Evolutionary conservation across 768 basidiomycete species (phyloP).

Genomic region (Termitomyces heimii): DNA sequence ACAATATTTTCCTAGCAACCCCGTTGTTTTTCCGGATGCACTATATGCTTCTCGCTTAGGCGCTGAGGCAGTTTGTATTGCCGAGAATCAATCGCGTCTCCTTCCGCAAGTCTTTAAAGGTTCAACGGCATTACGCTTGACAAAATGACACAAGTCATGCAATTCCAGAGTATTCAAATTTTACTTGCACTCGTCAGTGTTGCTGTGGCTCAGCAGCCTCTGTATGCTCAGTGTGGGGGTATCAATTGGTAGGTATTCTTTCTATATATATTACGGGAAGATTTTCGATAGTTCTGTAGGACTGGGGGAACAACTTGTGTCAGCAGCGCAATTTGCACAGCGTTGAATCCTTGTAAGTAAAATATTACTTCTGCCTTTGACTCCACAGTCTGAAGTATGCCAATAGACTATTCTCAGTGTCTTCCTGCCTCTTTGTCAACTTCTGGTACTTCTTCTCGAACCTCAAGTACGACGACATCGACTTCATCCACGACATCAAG

Average conservation of each 20-base stretch:
- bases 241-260: slow-evolving; percentile 34
- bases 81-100: slow-evolving; percentile 8
- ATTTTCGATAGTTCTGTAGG: slow-evolving; percentile 21
- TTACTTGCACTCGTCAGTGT: slow-evolving; percentile 17
- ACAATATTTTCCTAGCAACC: neutral
- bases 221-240: slow-evolving; percentile 46
- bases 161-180: slow-evolving; percentile 11
- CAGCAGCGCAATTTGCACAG: slow-evolving; percentile 36
- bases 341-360: slow-evolving; percentile 36
- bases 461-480: slow-evolving; percentile 14
- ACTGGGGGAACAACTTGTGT: slow-evolving; percentile 44
- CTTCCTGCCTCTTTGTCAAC: slow-evolving; percentile 29
- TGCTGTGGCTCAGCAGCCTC: slow-evolving; percentile 30
- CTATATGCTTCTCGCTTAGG: slow-evolving; percentile 6
- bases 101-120: slow-evolving; percentile 2
- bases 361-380: neutral
- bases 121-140: neutral
- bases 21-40: slow-evolving; percentile 22
- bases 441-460: slow-evolving; percentile 7
- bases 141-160: neutral
- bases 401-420: slow-evolving; percentile 44
- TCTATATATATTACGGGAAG: neutral
- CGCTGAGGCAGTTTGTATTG: neutral
- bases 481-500: slow-evolving; percentile 20
- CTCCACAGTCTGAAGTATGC: neutral